phyloP scores from a whole-genome alignment of 768 basidiomycete genomes.

The Kwoniella botswanensis region DNA sequence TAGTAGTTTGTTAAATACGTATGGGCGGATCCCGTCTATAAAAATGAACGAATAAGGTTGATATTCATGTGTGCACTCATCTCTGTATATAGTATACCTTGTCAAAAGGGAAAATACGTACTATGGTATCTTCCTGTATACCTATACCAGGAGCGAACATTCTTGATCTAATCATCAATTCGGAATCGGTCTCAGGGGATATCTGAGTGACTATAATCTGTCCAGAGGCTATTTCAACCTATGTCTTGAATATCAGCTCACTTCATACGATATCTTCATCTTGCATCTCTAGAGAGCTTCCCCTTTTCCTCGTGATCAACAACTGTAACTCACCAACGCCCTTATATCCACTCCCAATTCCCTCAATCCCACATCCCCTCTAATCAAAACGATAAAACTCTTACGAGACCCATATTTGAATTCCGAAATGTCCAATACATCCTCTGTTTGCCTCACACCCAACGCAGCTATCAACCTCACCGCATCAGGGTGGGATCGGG shows the following conservation, averaged over 20 bases:
- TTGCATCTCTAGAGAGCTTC: too few relatives aligned
- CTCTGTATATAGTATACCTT: not conserved
- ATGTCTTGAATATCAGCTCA: not conserved
- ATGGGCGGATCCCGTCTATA: conserved; percentile 44
- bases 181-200: not conserved
- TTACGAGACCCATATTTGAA: conserved; percentile 16
- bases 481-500: not conserved
- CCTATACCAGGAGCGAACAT: conserved; percentile 38
- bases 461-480: conserved; percentile 4
- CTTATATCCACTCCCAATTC: conserved; percentile 24
- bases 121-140: conserved; percentile 44
- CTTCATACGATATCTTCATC: not conserved
- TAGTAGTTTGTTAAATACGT: conserved; percentile 39
- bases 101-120: conserved; percentile 16
- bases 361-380: conserved; percentile 15
- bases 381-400: conserved; percentile 23
- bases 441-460: not conserved
- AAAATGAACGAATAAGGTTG: not conserved
- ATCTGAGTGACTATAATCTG: conserved; percentile 6
- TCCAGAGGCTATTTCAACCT: conserved; percentile 3
- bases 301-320: not conserved
- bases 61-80: not conserved
- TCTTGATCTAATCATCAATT: conserved; percentile 31
- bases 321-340: conserved; percentile 22
- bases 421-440: conserved; percentile 23